Evolutionary conservation across 2,329 filamentous ascomycete genomes (phyloP), one percentile per base, ranked within the genome.

Genomic region (Plenodomus biglobosus): DNA sequence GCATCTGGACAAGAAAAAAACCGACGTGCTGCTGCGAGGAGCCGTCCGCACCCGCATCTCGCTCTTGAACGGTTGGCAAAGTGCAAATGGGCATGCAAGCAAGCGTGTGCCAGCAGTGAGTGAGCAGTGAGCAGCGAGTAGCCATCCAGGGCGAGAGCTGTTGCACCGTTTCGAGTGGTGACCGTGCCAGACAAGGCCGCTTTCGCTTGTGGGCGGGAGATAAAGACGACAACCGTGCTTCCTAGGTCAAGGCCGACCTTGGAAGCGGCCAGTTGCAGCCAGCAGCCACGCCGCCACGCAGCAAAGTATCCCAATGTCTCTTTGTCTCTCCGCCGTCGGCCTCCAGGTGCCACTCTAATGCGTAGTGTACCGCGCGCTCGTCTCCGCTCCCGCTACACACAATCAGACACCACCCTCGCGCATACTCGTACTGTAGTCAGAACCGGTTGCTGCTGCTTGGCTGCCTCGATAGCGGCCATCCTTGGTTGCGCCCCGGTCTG

Each of bases 381-480:
- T 40, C 48, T 50, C 52, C 50, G 48, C 51, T 45, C 38, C 47
- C 46, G 45, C 50, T 32, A 32, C 22, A 22, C n/a, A n/a, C n/a
- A n/a, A n/a, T n/a, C n/a, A n/a, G n/a, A n/a, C n/a, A n/a, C n/a
- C n/a, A n/a, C n/a, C n/a, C n/a, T 37, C 44, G 36, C 37, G 38
- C 22, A 24, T 43, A 42, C 19, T 27, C 22, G 10, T 43, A 42
- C 19, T 27, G 30, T 32, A 32, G 38, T 39, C 51, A 56, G 48
- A 58, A 59, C 64, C 63, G 59, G 63, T 57, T 55, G 56, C 46
- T 61, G 59, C 59, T 58, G 63, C 59, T 62, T 66, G 62, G 62
- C 60, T 55, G 56, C 54, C 50, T 54, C 22, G 5, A 11, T 5
- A 24, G 22, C 22, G 22, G 11, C 27, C 8, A 61, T 64, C 63